Conservation (phyloP, 768 basidiomycete genomes). For the Peribolospora baueri region DNA sequence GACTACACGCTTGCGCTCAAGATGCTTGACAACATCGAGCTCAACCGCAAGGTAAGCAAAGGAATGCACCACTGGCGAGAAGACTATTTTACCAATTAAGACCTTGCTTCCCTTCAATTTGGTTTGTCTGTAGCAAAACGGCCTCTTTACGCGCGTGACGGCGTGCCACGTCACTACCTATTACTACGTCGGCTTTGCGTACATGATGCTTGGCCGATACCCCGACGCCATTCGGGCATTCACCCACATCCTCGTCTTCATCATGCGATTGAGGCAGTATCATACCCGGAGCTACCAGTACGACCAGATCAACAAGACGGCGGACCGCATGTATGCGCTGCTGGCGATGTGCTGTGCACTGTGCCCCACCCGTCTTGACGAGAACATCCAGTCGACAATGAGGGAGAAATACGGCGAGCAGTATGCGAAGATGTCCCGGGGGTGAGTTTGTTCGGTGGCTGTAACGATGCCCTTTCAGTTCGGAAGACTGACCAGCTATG, state of each 20-base stretch:
- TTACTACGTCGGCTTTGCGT: slow-evolving; percentile 91
- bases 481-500: background rate
- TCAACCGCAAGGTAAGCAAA: slow-evolving; percentile 52
- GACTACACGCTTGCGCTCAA: slow-evolving; percentile 88
- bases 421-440: slow-evolving; percentile 54
- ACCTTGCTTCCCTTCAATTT: background rate
- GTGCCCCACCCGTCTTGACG: slow-evolving; percentile 63
- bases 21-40: slow-evolving; percentile 78
- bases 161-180: slow-evolving; percentile 90
- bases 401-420: slow-evolving; percentile 90
- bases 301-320: slow-evolving; percentile 90
- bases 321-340: slow-evolving; percentile 90
- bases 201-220: slow-evolving; percentile 80
- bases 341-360: slow-evolving; percentile 82
- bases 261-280: slow-evolving; percentile 85
- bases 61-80: too few relatives aligned
- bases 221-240: slow-evolving; percentile 88
- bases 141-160: slow-evolving; percentile 71
- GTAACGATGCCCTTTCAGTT: background rate
- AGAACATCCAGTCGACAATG: slow-evolving; percentile 39
- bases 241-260: slow-evolving; percentile 54
- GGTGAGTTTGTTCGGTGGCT: slow-evolving; percentile 30
- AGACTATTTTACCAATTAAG: background rate
- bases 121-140: background rate
- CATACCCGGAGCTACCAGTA: slow-evolving; percentile 93